Percentiles rank a stretch among this genome's conserved stretches.
phyloP scores from a whole-genome alignment of 148 eudicot species.

The Persicaria maculosa region DNA sequence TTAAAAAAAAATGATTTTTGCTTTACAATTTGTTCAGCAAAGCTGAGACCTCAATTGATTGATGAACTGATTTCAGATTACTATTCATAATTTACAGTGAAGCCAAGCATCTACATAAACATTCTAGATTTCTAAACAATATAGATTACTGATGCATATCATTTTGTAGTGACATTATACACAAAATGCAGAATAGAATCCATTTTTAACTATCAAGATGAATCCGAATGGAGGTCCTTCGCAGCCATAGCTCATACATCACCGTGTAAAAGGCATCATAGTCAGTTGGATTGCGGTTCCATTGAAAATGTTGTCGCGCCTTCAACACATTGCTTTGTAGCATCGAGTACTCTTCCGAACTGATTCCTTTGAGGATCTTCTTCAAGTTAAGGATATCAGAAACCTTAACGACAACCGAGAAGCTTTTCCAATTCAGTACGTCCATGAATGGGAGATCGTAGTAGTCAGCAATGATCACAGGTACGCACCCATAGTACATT shows the following conservation, averaged over 20 bases:
- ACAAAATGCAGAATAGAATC: not conserved
- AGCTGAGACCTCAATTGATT: too few species aligned
- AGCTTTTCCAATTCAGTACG: slow-evolving; percentile 63
- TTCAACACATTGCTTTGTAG: slow-evolving; percentile 47
- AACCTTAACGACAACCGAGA: slow-evolving; percentile 46
- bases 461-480: slow-evolving; percentile 74
- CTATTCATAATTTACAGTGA: not conserved
- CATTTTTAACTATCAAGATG: not conserved
- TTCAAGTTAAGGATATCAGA: slow-evolving; percentile 60
- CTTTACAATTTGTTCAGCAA: not conserved
- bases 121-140: not conserved
- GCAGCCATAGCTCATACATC: slow-evolving; percentile 67
- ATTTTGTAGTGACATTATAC: not conserved
- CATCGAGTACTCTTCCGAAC: slow-evolving; percentile 26
- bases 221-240: slow-evolving; percentile 37
- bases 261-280: slow-evolving; percentile 64
- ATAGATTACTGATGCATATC: not conserved
- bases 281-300: slow-evolving; percentile 39
- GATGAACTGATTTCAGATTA: not conserved
- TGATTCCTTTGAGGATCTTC: slow-evolving; percentile 41
- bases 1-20: not conserved
- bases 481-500: slow-evolving; percentile 82
- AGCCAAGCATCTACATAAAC: not conserved
- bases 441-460: slow-evolving; percentile 86
- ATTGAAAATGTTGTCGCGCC: slow-evolving; percentile 53